phyloP scores from a whole-genome alignment of 805 yeast species.

The Sugiyamaella floridensis region DNA sequence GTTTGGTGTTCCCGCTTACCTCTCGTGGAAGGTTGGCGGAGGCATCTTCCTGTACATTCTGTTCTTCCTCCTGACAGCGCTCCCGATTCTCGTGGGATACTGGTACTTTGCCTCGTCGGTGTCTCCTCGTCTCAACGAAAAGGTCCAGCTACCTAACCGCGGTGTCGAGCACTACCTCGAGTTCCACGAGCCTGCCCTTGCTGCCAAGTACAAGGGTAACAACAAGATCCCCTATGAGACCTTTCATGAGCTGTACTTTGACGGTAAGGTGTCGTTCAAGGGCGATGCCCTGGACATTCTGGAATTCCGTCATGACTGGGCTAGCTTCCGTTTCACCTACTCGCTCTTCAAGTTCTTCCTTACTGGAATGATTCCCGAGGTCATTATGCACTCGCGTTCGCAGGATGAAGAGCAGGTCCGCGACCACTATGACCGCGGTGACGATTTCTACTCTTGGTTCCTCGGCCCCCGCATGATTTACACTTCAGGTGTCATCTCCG shows the following conservation, averaged over 20 bases:
- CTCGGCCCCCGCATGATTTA: constrained; percentile 92
- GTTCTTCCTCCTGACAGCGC: constrained; percentile 44
- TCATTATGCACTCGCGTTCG: constrained; percentile 81
- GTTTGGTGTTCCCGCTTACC: constrained; percentile 52
- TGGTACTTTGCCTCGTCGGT: constrained; percentile 75
- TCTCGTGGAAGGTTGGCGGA: constrained; percentile 60
- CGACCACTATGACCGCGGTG: constrained; percentile 94
- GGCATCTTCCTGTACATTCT: constrained; percentile 56
- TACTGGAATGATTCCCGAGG: constrained; percentile 88
- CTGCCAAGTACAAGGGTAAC: constrained; percentile 60
- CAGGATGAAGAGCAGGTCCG: constrained; percentile 96
- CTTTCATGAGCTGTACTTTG: constrained; percentile 82
- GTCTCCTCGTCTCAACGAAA: constrained; percentile 77
- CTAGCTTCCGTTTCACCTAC: constrained; percentile 68
- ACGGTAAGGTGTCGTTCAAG: constrained; percentile 74
- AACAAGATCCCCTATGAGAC: constrained; percentile 87
- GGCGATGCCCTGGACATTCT: constrained; percentile 79
- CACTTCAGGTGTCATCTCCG: constrained; percentile 78
- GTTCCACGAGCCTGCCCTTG: constrained; percentile 67
- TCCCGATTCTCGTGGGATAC: constrained; percentile 74
- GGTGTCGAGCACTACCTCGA: constrained; percentile 76
- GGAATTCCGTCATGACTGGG: constrained; percentile 92
- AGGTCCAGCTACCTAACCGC: constrained; percentile 64
- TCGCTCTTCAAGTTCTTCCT: constrained; percentile 73
- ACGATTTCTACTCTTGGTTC: constrained; percentile 90